A percentile compares a stretch with the other conserved stretches of the same genome.
Conservation (phyloP, 495 filamentous ascomycete genomes). For the Aspergillus campestris region DNA sequence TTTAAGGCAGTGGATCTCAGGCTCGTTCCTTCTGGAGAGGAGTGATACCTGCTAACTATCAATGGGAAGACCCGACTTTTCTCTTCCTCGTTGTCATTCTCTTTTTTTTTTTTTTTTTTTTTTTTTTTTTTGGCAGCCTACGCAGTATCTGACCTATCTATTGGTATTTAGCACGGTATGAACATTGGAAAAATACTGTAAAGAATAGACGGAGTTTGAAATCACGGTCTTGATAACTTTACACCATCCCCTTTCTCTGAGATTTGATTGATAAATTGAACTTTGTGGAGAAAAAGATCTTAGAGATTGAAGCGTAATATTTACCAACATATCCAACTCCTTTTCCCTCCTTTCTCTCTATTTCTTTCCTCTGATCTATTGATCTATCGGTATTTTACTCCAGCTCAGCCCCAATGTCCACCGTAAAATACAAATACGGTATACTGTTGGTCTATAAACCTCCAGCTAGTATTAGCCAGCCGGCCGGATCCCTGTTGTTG, state of each 20-base stretch:
- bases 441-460: not conserved
- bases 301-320: no score
- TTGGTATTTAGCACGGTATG: not conserved
- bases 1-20: constrained; percentile 5
- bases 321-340: not conserved
- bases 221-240: no score
- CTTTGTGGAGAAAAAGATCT: no score
- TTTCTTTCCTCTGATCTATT: no score
- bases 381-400: no score
- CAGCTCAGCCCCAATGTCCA: no score
- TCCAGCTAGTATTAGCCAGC: constrained; percentile 7
- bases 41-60: not conserved
- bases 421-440: not conserved
- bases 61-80: no score
- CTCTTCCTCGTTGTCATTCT: not conserved
- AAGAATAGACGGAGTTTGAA: not conserved
- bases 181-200: not conserved
- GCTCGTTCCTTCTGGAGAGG: not conserved
- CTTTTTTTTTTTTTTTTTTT: constrained; percentile 1
- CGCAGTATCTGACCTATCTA: not conserved
- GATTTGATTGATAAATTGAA: no score
- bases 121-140: not conserved
- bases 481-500: constrained; percentile 11
- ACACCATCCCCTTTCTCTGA: no score
- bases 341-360: not conserved